A percentile compares a stretch with the other conserved stretches of the same genome.
phyloP scores from a whole-genome alignment of 2,329 filamentous ascomycete species.

The Setomelanomma holmii region DNA sequence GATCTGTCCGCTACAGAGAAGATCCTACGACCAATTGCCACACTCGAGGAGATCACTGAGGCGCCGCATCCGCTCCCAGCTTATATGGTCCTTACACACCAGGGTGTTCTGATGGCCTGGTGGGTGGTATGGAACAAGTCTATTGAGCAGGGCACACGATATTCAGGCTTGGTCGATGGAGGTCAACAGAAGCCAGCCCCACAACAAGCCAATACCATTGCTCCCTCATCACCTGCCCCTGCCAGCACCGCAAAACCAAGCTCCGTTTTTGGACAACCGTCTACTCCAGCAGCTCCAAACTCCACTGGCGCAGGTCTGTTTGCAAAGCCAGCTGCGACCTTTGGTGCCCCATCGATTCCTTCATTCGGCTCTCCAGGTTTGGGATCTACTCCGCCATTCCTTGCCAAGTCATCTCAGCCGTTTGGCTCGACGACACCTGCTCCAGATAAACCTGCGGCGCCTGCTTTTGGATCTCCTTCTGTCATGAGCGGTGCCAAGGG shows the following conservation, averaged over 20 bases:
- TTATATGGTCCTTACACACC: conserved; percentile 84
- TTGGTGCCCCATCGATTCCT: conserved; percentile 32
- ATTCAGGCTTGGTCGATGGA: conserved; percentile 69
- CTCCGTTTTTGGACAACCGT: conserved; percentile 18
- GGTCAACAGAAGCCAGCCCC: conserved; percentile 40
- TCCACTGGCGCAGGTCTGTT: conserved; percentile 8
- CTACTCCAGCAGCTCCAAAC: conserved; percentile 13
- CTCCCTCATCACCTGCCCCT: conserved; percentile 22
- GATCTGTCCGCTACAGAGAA: conserved; percentile 85
- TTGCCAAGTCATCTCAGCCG: conserved; percentile 25
- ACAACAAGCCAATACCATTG: conserved; percentile 16
- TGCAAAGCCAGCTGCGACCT: conserved; percentile 26
- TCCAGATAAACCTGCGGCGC: conserved; percentile 16
- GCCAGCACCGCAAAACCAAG: conserved; percentile 13
- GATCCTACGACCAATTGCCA: conserved; percentile 77
- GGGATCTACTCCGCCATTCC: conserved; percentile 17
- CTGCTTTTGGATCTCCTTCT: conserved; percentile 38
- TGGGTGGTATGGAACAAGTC: conserved; percentile 93
- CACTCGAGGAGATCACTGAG: conserved; percentile 77
- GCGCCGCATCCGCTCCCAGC: conserved; percentile 83
- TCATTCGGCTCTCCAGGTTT: conserved; percentile 32
- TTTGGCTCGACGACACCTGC: conserved; percentile 18
- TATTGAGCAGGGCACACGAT: conserved; percentile 75
- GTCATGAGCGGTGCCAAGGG: conserved; percentile 25
- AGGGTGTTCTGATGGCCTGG: conserved; percentile 85